Base-by-base conservation (phyloP, 2,329 filamentous ascomycete species). In the Penicillium sp. region DNA sequence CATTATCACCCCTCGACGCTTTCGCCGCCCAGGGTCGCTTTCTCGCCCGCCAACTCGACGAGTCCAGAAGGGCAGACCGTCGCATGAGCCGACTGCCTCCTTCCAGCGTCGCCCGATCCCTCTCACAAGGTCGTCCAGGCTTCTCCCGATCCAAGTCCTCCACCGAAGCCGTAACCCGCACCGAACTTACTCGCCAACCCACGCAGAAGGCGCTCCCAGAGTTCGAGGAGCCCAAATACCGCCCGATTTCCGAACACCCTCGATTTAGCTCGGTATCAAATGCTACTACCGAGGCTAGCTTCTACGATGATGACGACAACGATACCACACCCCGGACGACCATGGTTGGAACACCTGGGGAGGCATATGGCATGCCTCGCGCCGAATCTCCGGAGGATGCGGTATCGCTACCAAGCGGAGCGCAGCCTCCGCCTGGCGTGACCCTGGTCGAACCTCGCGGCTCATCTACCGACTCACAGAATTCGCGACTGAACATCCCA, bases 1-100 rank as follows among this genome's bases (percentile, higher is more conserved):
- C 94, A 48, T 81, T 97, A 53, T 97, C 94, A 7, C 94, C 94
- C 10, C 83, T 99, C 60, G 94, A 99, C 80, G 93, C 93, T 45
- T 95, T 99, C 70, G 93, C 93, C 21, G 82, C 93, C 58, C 93
- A 97, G 70, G 95, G 92, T 65, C 88, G 93, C 54, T 78, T 95
- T 64, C 83, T 99, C 48, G 92, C 92, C 38, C 89, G 86, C 75
- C 89, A 96, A 74, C 84, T 99, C 57, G 88, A 96, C 72, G 88
- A 94, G 63, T 87, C 84, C 59, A 83, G 85, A 67, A 86, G 84
- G 67, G 83, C 84, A 58, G 92, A 90, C 46, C 85, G 87, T 60
- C 85, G 92, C 54, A 83, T 97, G 75, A 97, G 92, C 75, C 84
- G 93, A 40, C 77, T 97, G 41, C 90, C 92, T 3, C 91, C 92